Conservation (phyloP, 1,139 yeast species). For the Suhomyces taliae region DNA sequence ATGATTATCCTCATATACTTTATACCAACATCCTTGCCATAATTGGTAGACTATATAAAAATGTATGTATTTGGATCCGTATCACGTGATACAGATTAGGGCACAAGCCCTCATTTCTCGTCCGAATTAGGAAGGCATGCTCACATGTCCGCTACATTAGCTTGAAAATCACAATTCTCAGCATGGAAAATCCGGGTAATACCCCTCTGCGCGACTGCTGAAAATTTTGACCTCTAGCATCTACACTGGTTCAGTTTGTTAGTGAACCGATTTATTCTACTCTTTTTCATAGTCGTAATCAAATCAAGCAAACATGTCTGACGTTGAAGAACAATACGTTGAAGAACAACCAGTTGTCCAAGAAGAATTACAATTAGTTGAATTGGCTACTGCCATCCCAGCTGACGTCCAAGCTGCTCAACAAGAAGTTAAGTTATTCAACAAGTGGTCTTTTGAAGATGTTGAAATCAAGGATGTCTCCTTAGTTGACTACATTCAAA, state of each 20-base stretch:
- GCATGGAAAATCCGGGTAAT: conserved; percentile 11
- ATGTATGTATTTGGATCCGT: too few relatives aligned
- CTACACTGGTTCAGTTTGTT: conserved; percentile 1
- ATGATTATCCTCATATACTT: too few relatives aligned
- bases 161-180: conserved; percentile 5
- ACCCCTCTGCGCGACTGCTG: conserved; percentile 8
- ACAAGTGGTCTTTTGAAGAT: conserved; percentile 99
- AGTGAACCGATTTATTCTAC: conserved; percentile 8
- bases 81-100: conserved; percentile 14
- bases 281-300: conserved; percentile 10
- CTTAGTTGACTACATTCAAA: conserved; percentile 96
- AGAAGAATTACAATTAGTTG: conserved; percentile 76
- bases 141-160: conserved; percentile 12
- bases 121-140: conserved; percentile 14
- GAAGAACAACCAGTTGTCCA: conserved; percentile 70
- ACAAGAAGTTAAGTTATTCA: conserved; percentile 95
- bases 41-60: too few relatives aligned
- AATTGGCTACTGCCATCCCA: conserved; percentile 93
- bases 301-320: conserved; percentile 40
- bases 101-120: conserved; percentile 10
- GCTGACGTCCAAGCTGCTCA: conserved; percentile 96
- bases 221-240: conserved; percentile 8
- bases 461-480: conserved; percentile 98
- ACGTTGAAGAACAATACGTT: conserved; percentile 51
- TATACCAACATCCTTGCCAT: too few relatives aligned